Evolutionary conservation across 129 eudicot genomes (phyloP), one percentile per base, ranked within the genome.

Genomic region (Glebionis coronaria): DNA sequence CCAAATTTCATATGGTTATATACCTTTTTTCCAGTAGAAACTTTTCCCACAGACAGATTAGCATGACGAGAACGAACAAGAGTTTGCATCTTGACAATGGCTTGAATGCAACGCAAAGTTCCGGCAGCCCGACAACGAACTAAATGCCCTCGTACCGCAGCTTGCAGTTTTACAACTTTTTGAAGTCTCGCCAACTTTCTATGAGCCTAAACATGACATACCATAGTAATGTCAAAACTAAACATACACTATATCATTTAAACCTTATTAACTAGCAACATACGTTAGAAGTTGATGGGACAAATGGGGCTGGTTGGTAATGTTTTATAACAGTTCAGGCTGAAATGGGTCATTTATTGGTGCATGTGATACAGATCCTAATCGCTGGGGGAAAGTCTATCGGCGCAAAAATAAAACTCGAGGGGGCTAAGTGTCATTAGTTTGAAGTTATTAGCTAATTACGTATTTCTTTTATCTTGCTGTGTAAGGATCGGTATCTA

Each of bases 101-200:
- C 85, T 71, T 84, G 96, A 45, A 92, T 80, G 74, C 96, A 92
- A 29, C 88, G 89, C 58, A 92, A 85, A 73, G 87, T 80, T 80
- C 93, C 98, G 60, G 88, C 84, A 65, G 96, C 98, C 76, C 76
- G 82, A 44, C 87, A 81, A 31, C 98, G 85, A 70, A 83, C 98
- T 68, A 92, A 80, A 79, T 92, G 96, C 38, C 98, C 98, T 45
- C 98, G 79, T 27, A 92, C 81, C 28, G 78, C 96, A 80, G 98
- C 98, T 88, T 92, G 98, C 73, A 92, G 68, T 67, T 78, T 80
- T 55, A 84, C 78, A 59, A 68, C 52, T 13, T 73, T 80, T 71
- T 82, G 80, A 55, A 69, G 83, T 74, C 82, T 78, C 79, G 79
- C 7, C 47, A 85, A 71, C 60, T 69, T 70, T 74, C 55, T 82